Evolutionary conservation across 116 monocot species (phyloP), one percentile per base, ranked within the genome.

Genomic region (Cymodocea nodosa): DNA sequence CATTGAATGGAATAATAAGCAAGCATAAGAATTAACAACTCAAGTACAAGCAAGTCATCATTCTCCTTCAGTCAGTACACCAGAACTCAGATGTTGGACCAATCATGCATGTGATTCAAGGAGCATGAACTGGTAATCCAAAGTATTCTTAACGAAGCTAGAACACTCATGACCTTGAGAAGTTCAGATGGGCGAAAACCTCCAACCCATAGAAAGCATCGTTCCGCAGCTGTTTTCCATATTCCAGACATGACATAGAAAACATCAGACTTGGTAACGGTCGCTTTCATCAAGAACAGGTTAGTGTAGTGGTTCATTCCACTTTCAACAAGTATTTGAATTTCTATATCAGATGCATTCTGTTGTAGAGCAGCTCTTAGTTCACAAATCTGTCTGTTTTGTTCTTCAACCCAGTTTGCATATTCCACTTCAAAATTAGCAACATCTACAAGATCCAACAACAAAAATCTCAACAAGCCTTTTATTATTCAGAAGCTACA

Each of bases 211-310:
- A 85, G 75, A 56, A 90, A 94, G 72, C 84, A 90, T 1, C 94
- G 69, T 61, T 94, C 94, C 4, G 82, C 59, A 34, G 79, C 30
- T 53, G 90, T 84, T 64, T 75, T 94, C 90, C 94, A 94, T 79
- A 87, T 85, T 55, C 94, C 90, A n/a, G 95, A 95, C 79, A 90
- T 87, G 6, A 95, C 56, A 75, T 85, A 87, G 77, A 95, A 95
- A 35, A 95, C 90, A 75, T 94, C 94, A 56, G 84, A 72, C 52
- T 87, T 83, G 17, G 95, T 79, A 67, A 76, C 87, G 9, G 75
- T 71, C 25, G 80, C 70, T 63, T 95, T 95, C 63, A 95, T 87
- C 6, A 62, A 60, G 70, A 90, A 95, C 37, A 90, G 79, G 51
- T 78, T 73, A 57, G 79, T 66, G 63, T 94, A 87, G 71, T 90